Evolutionary conservation across 2,329 filamentous ascomycete genomes (phyloP), one percentile per base, ranked within the genome.

Genomic region (Stachybotrys chlorohalonatus): DNA sequence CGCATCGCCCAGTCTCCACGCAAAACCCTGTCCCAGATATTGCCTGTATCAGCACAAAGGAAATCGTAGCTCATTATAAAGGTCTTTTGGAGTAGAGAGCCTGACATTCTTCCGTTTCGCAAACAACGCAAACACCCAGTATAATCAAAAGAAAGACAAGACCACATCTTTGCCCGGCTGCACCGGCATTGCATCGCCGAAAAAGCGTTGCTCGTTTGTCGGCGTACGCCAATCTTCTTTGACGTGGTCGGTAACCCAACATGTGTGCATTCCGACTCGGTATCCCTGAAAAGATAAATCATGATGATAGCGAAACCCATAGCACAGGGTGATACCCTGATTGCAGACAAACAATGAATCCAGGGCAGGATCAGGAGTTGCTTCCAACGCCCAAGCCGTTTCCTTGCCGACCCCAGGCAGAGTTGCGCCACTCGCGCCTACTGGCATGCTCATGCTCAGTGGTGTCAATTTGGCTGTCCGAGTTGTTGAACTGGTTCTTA

Each of bases 341-440:
- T 24, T 24, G 24, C 24, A 24, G 24, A 24, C 24, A 24, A 24
- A 24, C 24, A 24, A 24, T 24, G 24, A 24, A 24, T 24, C 24
- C 24, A 24, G 24, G 24, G 24, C 4, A 24, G 24, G 36, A 42
- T 42, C 36, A 42, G 36, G 36, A 69, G 54, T 73, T 73, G 48
- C 71, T 70, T 11, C 79, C 77, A 11, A 80, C 72, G 57, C 80
- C 78, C 49, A 77, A 68, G 31, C 75, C 75, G 24, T 76, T 73
- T 58, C 73, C 77, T 56, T 76, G 79, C 51, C 76, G 76, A 31
- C 72, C 74, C 74, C 75, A 81, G 45, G 71, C 78, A 16, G 80
- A 83, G 63, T 81, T 82, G 39, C 81, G 75, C 79, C 80, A 83
- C 56, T 83, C 78, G 54, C 76, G 73, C 49, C 75, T 75, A 57